Evolutionary conservation across 106 monocot species (phyloP), one percentile per base, ranked within the genome.

Genomic region (Dioscorea alata): DNA sequence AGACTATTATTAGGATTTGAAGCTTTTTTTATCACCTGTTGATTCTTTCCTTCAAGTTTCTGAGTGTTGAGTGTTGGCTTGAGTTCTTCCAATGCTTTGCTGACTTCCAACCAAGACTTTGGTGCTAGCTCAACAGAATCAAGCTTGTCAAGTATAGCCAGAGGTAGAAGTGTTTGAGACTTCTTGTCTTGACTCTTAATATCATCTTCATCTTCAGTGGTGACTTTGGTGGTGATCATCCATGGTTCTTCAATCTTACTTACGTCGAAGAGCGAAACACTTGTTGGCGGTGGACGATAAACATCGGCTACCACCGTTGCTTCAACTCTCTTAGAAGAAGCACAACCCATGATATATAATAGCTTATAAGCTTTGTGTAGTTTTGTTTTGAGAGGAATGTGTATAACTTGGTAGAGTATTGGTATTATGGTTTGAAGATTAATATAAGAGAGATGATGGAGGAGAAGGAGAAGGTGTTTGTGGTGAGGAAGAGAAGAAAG

Each of bases 91-190:
- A 99, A 62, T 23, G 79, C 92, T 64, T 90, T 89, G 79, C 92
- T 99, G 31, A 99, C 83, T 65, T 99, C 92, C 31, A 84, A 90
- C 97, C 97, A 99, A 14, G 97, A 81, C 13, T 89, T 58, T 2
- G 97, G 97, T 18, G 83, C 75, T n/a, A 71, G 57, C 42, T 91
- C 86, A 59, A 42, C 74, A n/a, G 78, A 66, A 14, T 99, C 92
- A 54, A 99, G 77, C 79, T 85, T 99, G 54, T 90, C 85, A 13
- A 99, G 83, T 8, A 99, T 33, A 0, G 84, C 74, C 23, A 87
- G 82, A 0, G 82, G 61, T 9, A 91, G 9, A 18, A 50, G 28
- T 0, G 68, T 54, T 8, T 20, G n/a, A 18, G 81, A 70, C 63
- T 80, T 80, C 78, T 79, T 75, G 49, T 75, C 53, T 2, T 84